Evolutionary conservation across 257 asterid species (phyloP), one percentile per base, ranked within the genome.

Genomic region (Ilex aquifolium): DNA sequence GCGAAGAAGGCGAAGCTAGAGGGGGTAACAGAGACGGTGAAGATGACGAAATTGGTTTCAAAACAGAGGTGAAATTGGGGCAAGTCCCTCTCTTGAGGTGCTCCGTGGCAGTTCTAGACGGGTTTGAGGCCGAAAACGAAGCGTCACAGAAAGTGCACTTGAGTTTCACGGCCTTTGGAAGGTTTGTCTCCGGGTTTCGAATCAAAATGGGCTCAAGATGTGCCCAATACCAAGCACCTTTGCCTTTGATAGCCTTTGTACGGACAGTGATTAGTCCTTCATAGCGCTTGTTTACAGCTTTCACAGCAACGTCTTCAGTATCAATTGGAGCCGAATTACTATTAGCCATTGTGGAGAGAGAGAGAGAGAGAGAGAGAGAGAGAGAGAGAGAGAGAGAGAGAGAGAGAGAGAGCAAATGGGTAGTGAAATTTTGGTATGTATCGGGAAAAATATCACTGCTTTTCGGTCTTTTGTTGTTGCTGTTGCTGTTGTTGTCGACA

Each of bases 181-280:
- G 67, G 66, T 82, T 67, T 63, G 82, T 83, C n/a, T 86, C 96
- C 4, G 92, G 82, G 32, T 82, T 77, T 17, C 62, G 76, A 59
- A 91, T 69, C 66, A 88, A 60, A 69, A 88, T 65, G 16, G 98
- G 98, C 79, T 91, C 96, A 10, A 91, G 79, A 68, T 91, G 95
- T 72, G 88, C 77, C 98, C 98, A 91, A 54, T 91, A 91, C 98
- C 98, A 91, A 2, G 98, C 98, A 17, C 98, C 98, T 80, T 88
- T 91, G 62, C 98, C 98, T 66, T 85, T 86, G 12, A 81, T 76
- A 2, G 98, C 96, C 82, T 91, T 91, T 2, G 84, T 85, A 13
- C 95, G 88, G 71, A 88, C 84, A 10, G 83, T 72, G 54, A 79
- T 69, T 10, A 91, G 76, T 4, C 90, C 83, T 69, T 91, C 98